Conservation (phyloP, 306 rosid genomes). For the Lotus japonicus region DNA sequence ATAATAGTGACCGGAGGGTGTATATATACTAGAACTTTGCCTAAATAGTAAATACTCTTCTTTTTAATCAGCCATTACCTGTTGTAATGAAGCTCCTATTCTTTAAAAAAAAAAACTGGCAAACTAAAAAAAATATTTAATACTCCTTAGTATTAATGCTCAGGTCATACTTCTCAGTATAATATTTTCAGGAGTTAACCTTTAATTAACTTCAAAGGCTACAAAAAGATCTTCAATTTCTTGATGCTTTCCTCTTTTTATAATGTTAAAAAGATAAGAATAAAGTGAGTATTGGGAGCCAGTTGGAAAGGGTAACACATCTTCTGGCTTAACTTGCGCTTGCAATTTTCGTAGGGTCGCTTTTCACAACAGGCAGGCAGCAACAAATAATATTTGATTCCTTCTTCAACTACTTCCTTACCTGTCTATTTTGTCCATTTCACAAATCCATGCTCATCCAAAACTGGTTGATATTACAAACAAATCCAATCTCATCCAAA, state of each 20-base stretch:
- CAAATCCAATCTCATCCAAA: conserved; percentile 28
- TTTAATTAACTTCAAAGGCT: background rate
- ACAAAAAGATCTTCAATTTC: background rate
- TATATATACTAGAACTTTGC: too few relatives aligned
- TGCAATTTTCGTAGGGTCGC: conserved; percentile 11
- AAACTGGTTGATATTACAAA: conserved; percentile 16
- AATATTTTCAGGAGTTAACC: background rate
- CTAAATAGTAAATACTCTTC: too few relatives aligned
- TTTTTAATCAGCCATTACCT: too few relatives aligned
- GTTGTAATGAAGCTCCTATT: too few relatives aligned
- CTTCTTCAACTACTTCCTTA: conserved; percentile 9
- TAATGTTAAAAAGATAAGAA: background rate
- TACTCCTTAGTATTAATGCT: too few relatives aligned
- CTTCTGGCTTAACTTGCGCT: conserved; percentile 27
- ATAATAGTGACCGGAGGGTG: too few relatives aligned
- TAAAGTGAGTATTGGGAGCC: conserved; percentile 21
- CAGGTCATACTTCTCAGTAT: too few relatives aligned
- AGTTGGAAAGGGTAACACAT: conserved; percentile 21
- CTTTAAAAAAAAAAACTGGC: too few relatives aligned
- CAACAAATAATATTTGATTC: conserved; percentile 18
- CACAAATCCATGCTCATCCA: conserved; percentile 29
- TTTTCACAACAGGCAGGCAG: background rate
- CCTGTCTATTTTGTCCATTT: conserved; percentile 30
- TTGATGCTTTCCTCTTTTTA: background rate
- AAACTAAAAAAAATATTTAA: too few relatives aligned